Evolutionary conservation across 768 basidiomycete species (phyloP).

Genomic region (Hericium coralloides): DNA sequence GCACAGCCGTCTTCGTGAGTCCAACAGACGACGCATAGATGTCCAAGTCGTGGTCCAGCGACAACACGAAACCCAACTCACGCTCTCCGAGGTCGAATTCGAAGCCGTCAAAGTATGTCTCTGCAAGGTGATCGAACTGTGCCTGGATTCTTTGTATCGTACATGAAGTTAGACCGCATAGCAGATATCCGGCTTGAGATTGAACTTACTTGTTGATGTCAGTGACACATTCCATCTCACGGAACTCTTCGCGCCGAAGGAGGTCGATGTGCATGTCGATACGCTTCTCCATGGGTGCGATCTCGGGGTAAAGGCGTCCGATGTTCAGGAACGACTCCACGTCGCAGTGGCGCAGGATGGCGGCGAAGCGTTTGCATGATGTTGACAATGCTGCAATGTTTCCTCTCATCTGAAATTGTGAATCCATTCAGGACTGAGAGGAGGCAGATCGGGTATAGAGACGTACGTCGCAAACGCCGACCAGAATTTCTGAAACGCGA

Average conservation of each 20-base stretch:
- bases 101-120: constrained; percentile 74
- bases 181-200: not conserved
- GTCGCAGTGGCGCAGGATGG: constrained; percentile 71
- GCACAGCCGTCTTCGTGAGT: constrained; percentile 78
- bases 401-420: constrained; percentile 61
- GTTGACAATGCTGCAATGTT: constrained; percentile 73
- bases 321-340: constrained; percentile 80
- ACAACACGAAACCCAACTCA: constrained; percentile 72
- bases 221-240: constrained; percentile 86
- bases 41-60: constrained; percentile 88
- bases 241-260: constrained; percentile 81
- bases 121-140: constrained; percentile 88
- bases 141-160: constrained; percentile 61
- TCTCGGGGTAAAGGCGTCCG: constrained; percentile 76
- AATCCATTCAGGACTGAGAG: not conserved
- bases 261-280: constrained; percentile 89
- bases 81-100: constrained; percentile 88
- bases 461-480: constrained; percentile 89
- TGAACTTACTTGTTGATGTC: constrained; percentile 75
- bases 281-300: constrained; percentile 82
- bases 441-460: not conserved
- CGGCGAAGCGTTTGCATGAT: constrained; percentile 84
- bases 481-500: constrained; percentile 73
- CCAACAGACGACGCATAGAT: constrained; percentile 90
- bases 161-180: not conserved